These are phyloP conservation scores for Hydnum rufescens DNA, from an alignment of 768 basidiomycete species.

Conservation along the genomic window DNA sequence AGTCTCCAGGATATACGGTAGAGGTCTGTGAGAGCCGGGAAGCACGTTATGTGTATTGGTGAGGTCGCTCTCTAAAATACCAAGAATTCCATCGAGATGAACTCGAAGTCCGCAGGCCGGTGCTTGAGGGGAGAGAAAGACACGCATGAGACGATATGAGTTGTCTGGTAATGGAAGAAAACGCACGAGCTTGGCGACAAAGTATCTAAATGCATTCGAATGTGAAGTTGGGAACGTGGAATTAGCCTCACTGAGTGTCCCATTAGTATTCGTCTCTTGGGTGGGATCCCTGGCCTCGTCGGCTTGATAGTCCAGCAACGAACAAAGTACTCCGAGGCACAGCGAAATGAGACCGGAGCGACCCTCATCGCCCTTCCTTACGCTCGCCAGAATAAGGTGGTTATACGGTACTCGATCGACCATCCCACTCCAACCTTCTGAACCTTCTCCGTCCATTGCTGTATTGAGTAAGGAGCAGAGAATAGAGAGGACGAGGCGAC, in stretches of 20 bases:
- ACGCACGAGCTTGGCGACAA: constrained; percentile 70
- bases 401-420: constrained; percentile 58
- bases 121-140: constrained; percentile 31
- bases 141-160: neutral
- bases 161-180: too few species aligned
- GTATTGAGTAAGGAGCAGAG: constrained; percentile 90
- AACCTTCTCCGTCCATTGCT: constrained; percentile 25
- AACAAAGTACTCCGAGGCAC: constrained; percentile 59
- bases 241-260: neutral
- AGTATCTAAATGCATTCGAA: constrained; percentile 83
- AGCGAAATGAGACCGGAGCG: constrained; percentile 49
- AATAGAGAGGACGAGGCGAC: constrained; percentile 74
- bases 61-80: constrained; percentile 45
- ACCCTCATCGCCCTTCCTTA: constrained; percentile 71
- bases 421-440: constrained; percentile 7
- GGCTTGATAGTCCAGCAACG: constrained; percentile 63
- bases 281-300: constrained; percentile 41
- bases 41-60: constrained; percentile 51
- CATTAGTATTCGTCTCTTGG: neutral
- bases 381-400: constrained; percentile 49
- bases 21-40: constrained; percentile 67
- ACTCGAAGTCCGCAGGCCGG: constrained; percentile 72
- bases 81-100: constrained; percentile 53
- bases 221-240: constrained; percentile 20
- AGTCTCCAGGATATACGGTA: constrained; percentile 67